Base-by-base conservation (phyloP, 768 basidiomycete species). In the Termitomyces sp. region DNA sequence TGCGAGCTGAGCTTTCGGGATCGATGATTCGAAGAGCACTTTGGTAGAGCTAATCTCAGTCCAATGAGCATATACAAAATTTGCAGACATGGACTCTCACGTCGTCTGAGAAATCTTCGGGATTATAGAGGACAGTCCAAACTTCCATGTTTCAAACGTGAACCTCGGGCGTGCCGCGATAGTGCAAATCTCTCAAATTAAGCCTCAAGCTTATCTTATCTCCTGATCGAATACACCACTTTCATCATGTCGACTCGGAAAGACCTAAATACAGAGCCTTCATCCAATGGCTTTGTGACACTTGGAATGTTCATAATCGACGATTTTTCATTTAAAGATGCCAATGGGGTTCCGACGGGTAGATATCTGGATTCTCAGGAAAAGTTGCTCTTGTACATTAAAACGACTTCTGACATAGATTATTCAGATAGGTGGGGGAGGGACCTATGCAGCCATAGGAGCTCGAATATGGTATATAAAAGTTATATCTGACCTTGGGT, bases 241-340 rank as follows among this genome's bases (percentile, higher is more conserved):
- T 33, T 33, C 31, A 55, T 28, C n/a, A 70, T 68, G 67, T 40
- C 63, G 14, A 23, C 23, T 23, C 23, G 23, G 23, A 51, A 46
- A 42, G 30, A 59, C 38, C 41, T 46, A 38, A 46, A 28, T 3
- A 40, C 42, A 53, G 57, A 44, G 15, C 21, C 37, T 33, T 35
- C 60, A 28, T 54, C 64, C 17, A 60, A 69, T 21, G 55, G 58
- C 41, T 85, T 91, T 47, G 82, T 81, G 19, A 83, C 86, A n/a
- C 74, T 94, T 28, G 94, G 93, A 7, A 84, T 94, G 82, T 95
- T 95, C 74, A 94, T 97, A 64, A 80, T 95, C 63, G 94, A 97
- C 69, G 79, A 86, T 59, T 89, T 94, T 63, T 75, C 78, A 3
- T 87, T 83, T 64, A 63, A 72, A 48, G 82, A 87, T 57, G 77